These are phyloP conservation scores for Aspergillus clavatus DNA, from an alignment of 2,329 filamentous ascomycete genomes.

Conservation along the genomic window DNA sequence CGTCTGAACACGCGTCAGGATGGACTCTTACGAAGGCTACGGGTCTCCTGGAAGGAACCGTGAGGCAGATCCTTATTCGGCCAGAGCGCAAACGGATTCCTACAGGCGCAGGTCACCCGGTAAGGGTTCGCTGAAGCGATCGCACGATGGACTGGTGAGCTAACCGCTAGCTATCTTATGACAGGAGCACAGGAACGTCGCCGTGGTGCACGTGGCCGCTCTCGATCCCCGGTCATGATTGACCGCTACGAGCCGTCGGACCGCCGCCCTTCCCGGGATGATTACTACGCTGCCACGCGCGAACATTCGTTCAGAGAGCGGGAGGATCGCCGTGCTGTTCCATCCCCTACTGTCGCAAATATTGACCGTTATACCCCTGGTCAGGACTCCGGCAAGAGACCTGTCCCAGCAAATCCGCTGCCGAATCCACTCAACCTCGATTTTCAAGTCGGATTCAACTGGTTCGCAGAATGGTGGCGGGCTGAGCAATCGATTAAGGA, in stretches of 20 bases:
- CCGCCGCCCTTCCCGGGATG: constrained; percentile 50
- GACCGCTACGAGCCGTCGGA: constrained; percentile 60
- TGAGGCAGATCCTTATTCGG: constrained; percentile 37
- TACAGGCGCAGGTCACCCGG: constrained; percentile 46
- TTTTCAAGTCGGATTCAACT: constrained; percentile 64
- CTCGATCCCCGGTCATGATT: constrained; percentile 58
- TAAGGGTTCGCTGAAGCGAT: constrained; percentile 24
- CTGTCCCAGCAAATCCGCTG: constrained; percentile 53
- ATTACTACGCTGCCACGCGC: constrained; percentile 48
- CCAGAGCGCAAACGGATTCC: constrained; percentile 33
- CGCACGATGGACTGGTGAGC: background rate
- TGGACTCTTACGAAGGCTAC: constrained; percentile 47
- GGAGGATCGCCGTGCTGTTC: constrained; percentile 54
- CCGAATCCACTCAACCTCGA: constrained; percentile 59
- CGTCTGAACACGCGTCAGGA: constrained; percentile 14
- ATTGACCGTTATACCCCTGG: constrained; percentile 64
- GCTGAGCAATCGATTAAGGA: constrained; percentile 60
- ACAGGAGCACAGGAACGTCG: constrained; percentile 40
- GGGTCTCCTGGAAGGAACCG: constrained; percentile 42
- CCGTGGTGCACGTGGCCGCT: constrained; percentile 45
- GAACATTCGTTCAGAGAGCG: constrained; percentile 47
- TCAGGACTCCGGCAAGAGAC: constrained; percentile 52
- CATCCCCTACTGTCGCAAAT: constrained; percentile 53
- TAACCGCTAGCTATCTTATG: background rate
- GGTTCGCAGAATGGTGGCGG: constrained; percentile 65